A percentile compares a stretch with the other conserved stretches of the same genome.
Conservation (phyloP, 2,329 filamentous ascomycete species). For the Colletotrichum tofieldiae region DNA sequence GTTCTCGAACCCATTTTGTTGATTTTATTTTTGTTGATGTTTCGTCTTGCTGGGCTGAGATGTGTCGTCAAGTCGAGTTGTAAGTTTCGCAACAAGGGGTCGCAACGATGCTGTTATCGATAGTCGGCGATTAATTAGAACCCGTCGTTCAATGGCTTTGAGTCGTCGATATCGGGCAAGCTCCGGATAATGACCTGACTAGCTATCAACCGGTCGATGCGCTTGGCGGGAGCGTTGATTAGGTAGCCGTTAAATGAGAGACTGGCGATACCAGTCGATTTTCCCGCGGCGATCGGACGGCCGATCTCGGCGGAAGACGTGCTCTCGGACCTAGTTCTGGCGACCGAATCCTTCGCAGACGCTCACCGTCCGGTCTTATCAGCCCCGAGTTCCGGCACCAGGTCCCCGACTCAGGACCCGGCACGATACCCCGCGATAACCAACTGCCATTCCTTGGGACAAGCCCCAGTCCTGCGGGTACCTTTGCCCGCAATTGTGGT, state of each 20-base stretch:
- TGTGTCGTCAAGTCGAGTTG: conserved; percentile 8
- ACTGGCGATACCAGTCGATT: conserved; percentile 10
- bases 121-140: conserved; percentile 3
- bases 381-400: conserved; percentile 1
- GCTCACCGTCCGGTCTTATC: conserved; percentile 23
- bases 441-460: neutral
- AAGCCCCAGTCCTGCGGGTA: conserved; percentile 16
- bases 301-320: conserved; percentile 34
- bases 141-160: neutral
- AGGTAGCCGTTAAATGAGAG: conserved; percentile 27
- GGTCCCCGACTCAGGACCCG: conserved; percentile 10
- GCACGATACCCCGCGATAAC: conserved; percentile 28
- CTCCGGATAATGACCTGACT: neutral
- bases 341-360: conserved; percentile 6
- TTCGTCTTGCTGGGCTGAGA: neutral
- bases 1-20: conserved; percentile 31
- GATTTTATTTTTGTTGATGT: neutral
- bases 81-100: neutral
- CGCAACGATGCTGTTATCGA: conserved; percentile 6
- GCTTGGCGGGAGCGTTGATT: conserved; percentile 21
- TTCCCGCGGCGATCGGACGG: conserved; percentile 34
- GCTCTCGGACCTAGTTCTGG: conserved; percentile 29
- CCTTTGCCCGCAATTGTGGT: conserved; percentile 11
- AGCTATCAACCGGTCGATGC: neutral
- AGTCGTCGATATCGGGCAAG: neutral